Conservation (phyloP, 1,284 basidiomycete genomes). For the Cutaneotrichosporon arboriforme region DNA sequence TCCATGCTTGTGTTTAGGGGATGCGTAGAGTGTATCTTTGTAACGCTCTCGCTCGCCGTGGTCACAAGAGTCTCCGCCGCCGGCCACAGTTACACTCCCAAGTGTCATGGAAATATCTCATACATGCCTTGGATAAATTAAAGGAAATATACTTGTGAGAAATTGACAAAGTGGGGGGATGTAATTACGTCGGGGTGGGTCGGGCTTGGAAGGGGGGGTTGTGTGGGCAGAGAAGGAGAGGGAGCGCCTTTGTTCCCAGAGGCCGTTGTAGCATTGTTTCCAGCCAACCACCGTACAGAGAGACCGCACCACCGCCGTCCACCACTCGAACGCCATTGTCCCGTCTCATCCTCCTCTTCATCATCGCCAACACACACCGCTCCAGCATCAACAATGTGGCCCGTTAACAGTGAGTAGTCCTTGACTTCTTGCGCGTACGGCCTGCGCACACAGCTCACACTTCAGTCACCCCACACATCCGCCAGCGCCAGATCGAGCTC, state of each 20-base stretch:
- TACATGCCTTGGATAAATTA: slow-evolving; percentile 14
- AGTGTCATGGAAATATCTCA: background rate
- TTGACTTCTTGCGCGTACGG: background rate
- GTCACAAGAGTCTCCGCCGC: no score
- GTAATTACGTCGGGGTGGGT: background rate
- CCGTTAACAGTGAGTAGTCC: slow-evolving; percentile 35
- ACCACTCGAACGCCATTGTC: background rate
- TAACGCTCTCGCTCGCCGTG: no score
- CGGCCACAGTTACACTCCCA: background rate
- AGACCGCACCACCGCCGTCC: no score
- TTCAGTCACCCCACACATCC: slow-evolving; percentile 34
- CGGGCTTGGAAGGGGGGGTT: background rate
- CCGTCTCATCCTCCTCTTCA: background rate
- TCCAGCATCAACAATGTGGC: slow-evolving; percentile 25
- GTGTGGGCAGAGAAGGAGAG: no score
- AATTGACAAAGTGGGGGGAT: no score
- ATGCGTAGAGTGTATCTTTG: no score
- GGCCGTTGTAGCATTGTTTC: no score
- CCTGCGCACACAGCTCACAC: slow-evolving; percentile 10
- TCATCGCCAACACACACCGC: slow-evolving; percentile 13
- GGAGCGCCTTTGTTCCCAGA: no score
- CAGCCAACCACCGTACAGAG: background rate
- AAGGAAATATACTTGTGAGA: background rate
- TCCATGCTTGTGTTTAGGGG: slow-evolving; percentile 28
- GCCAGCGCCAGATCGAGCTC: slow-evolving; percentile 41